Evolutionary conservation across 106 monocot genomes (phyloP), one percentile per base, ranked within the genome.

Genomic region (Dendrobium officinale): DNA sequence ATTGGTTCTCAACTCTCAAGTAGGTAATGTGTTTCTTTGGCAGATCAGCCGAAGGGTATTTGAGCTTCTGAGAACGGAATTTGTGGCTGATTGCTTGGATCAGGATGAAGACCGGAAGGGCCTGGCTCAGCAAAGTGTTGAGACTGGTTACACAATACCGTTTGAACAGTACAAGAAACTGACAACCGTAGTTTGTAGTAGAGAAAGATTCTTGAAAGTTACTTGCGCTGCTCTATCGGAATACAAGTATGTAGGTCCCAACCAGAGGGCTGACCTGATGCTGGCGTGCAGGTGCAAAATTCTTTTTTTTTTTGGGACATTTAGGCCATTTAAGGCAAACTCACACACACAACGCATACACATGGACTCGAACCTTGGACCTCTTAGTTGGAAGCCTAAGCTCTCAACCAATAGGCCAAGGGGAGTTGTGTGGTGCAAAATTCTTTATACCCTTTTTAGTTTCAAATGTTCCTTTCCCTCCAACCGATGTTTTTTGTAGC

Each of bases 21-120:
- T 33, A 16, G 70, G 9, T 45, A 29, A 48, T 81, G 9, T 7
- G 19, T 44, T 55, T 31, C 70, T 29, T 81, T 74, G 7, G n/a
- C 88, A 96, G 96, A 96, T 96, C 6, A 96, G 96, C 81, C 84
- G 87, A 77, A 89, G 93, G 78, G 96, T 96, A 4, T 96, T 93
- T 79, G 93, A 91, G 27, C 82, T 88, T 77, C 81, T 87, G 74
- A 86, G 83, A 72, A 47, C 11, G 13, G 66, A 82, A 80, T 31
- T 22, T 20, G 48, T 72, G 33, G 33, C 77, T 33, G 67, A 79
- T 48, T 54, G 44, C 40, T 74, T 79, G 78, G 66, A 67, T 58
- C 73, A 76, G 42, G 85, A 81, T 27, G 33, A 70, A 70, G 27
- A 31, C 13, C 33, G 11, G 33, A 33, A 27, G 37, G 3, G 27